phyloP scores from a whole-genome alignment of 441 rosid species.

The Gossypium trilobum region DNA sequence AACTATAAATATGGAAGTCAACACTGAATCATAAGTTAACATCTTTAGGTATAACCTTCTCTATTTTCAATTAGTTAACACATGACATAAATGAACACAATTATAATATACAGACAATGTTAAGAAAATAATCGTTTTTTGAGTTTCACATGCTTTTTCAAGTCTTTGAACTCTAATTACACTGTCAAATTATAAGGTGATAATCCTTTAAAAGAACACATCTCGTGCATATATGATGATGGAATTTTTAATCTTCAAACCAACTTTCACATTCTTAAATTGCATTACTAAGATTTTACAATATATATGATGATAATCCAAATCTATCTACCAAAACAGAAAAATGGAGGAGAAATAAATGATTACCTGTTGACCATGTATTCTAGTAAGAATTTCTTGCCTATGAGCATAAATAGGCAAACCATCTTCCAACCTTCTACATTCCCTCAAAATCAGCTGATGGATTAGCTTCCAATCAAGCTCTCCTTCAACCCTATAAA shows the following conservation, averaged over 20 bases:
- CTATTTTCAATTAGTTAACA: neutral
- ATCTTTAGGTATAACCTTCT: neutral
- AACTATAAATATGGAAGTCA: neutral
- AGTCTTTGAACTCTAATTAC: neutral
- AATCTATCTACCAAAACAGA: neutral
- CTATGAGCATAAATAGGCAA: conserved; percentile 54
- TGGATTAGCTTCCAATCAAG: conserved; percentile 44
- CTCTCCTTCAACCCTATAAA: conserved; percentile 28
- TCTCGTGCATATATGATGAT: neutral
- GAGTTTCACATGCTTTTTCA: neutral
- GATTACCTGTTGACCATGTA: conserved; percentile 43
- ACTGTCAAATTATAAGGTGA: neutral
- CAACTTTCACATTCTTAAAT: neutral
- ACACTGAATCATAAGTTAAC: neutral
- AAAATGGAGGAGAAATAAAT: neutral
- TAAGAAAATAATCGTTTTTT: neutral
- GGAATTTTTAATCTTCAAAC: neutral
- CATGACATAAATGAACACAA: neutral
- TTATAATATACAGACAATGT: neutral
- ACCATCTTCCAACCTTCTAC: conserved; percentile 57
- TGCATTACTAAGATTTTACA: neutral
- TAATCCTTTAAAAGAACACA: neutral
- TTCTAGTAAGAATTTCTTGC: conserved; percentile 32
- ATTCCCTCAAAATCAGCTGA: conserved; percentile 42
- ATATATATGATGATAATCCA: neutral